Percentiles rank a stretch among this genome's conserved stretches.
Conservation (phyloP, 2,329 filamentous ascomycete species). For the Neonectria coccinea region DNA sequence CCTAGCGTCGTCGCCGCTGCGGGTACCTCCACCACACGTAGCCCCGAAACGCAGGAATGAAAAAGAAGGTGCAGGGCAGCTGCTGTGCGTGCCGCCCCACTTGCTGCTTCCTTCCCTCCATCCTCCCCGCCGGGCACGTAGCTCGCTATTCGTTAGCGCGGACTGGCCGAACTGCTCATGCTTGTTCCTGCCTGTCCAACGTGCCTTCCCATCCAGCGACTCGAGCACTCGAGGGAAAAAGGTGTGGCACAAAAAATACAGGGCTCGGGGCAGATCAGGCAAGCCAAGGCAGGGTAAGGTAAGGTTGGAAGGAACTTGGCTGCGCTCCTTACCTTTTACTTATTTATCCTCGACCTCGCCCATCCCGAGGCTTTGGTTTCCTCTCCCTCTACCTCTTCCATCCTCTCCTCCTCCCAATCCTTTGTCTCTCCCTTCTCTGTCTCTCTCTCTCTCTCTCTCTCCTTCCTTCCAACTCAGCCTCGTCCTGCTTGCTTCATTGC, state of each 20-base stretch:
- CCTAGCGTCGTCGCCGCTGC: constrained; percentile 25
- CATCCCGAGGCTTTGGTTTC: constrained; percentile 8
- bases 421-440: constrained; percentile 7
- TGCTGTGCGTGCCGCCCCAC: constrained; percentile 31
- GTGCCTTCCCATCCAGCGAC: constrained; percentile 6
- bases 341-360: constrained; percentile 29
- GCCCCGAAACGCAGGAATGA: constrained; percentile 34
- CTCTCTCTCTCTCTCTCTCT: constrained; percentile 20
- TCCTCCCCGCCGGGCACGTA: background rate
- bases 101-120: constrained; percentile 33
- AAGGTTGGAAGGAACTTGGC: constrained; percentile 23
- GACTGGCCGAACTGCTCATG: constrained; percentile 27
- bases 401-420: constrained; percentile 18
- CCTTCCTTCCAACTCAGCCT: constrained; percentile 23
- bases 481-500: constrained; percentile 43
- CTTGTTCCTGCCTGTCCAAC: constrained; percentile 6
- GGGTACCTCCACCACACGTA: constrained; percentile 35
- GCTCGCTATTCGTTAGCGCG: constrained; percentile 28
- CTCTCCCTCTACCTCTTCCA: constrained; percentile 14
- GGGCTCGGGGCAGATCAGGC: constrained; percentile 15
- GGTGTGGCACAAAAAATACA: constrained; percentile 1
- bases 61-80: constrained; percentile 11
- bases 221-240: background rate
- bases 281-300: constrained; percentile 24
- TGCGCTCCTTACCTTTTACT: constrained; percentile 33